phyloP scores from a whole-genome alignment of 805 yeast species.

The Kuraishia molischiana region DNA sequence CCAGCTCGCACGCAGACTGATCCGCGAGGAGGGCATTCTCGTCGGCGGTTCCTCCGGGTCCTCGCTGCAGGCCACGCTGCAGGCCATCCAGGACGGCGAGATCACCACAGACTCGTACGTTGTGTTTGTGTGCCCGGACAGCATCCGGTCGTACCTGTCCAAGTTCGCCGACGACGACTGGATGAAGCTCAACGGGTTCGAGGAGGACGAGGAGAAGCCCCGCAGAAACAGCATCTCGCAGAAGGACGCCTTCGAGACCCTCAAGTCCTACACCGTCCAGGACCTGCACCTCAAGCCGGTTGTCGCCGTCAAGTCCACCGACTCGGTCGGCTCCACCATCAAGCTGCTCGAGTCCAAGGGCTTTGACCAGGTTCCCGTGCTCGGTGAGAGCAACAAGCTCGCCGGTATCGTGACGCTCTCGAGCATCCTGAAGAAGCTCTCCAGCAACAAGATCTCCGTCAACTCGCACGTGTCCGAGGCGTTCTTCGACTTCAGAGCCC shows the following conservation, averaged over 20 bases:
- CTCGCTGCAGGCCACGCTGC: slow-evolving; percentile 71
- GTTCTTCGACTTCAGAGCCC: slow-evolving; percentile 66
- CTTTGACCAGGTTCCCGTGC: slow-evolving; percentile 80
- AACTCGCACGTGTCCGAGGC: slow-evolving; percentile 48
- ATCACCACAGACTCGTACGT: slow-evolving; percentile 65
- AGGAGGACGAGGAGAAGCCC: slow-evolving; percentile 29
- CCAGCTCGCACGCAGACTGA: slow-evolving; percentile 70
- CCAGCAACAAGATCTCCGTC: slow-evolving; percentile 46
- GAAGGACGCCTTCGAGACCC: slow-evolving; percentile 30
- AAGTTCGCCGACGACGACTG: slow-evolving; percentile 88
- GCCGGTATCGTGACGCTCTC: slow-evolving; percentile 74
- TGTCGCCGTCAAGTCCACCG: slow-evolving; percentile 55
- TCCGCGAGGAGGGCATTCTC: slow-evolving; percentile 75
- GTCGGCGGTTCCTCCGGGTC: slow-evolving; percentile 90
- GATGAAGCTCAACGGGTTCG: slow-evolving; percentile 73
- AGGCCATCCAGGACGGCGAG: slow-evolving; percentile 51
- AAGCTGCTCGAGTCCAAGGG: slow-evolving; percentile 64
- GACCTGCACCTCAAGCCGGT: slow-evolving; percentile 74
- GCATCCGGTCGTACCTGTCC: slow-evolving; percentile 77
- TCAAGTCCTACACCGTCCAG: slow-evolving; percentile 38
- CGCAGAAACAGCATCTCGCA: slow-evolving; percentile 2
- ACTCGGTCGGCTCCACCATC: slow-evolving; percentile 55
- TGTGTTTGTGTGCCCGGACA: slow-evolving; percentile 80
- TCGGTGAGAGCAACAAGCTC: slow-evolving; percentile 46
- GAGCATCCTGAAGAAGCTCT: slow-evolving; percentile 54